Evolutionary conservation across 768 basidiomycete genomes (phyloP), one percentile per base, ranked within the genome.

Genomic region (Sarcodon aspratus): DNA sequence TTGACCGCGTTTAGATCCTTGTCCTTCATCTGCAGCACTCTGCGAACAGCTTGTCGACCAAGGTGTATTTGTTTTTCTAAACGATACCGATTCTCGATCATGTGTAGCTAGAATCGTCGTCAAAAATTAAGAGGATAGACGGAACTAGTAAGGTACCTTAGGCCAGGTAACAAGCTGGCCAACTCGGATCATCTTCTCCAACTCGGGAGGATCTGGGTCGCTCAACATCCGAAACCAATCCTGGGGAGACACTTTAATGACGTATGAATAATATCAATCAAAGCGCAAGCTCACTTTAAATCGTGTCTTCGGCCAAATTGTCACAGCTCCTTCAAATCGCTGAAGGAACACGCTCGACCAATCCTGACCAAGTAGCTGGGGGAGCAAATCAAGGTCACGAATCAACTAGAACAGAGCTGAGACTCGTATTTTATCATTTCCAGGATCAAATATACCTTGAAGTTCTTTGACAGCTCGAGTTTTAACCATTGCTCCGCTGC

Each of bases 261-360:
- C 21, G 5, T 27, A 27, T 27, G 21, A 3, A 27, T 27, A 27
- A 27, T 27, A 27, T 27, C 21, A 44, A 50, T 40, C 13, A 45
- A 12, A 12, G 18, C 50, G 40, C 27, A 45, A 50, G 63, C 74
- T 34, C 54, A 85, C 88, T 70, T 73, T 73, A 50, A 93, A 61
- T 33, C 86, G 76, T 9, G 89, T 90, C 64, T 81, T 80, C 4
- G 92, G 91, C 83, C 82, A 85, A 47, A 93, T 89, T 33, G 89
- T 92, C 44, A 92, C 82, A 21, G 78, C 71, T 4, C 88, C 88
- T 55, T 91, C 91, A 60, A 96, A 97, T 45, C 90, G 78, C 63
- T 98, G 96, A 45, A 98, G 68, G 61, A 98, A 99, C 9, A 98
- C 91, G 53, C 85, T 86, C 0, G 89, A 91, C 95, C 95, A 98